Base-by-base conservation (phyloP, 1,284 basidiomycete species). In the Fomitopsis pinicola region DNA sequence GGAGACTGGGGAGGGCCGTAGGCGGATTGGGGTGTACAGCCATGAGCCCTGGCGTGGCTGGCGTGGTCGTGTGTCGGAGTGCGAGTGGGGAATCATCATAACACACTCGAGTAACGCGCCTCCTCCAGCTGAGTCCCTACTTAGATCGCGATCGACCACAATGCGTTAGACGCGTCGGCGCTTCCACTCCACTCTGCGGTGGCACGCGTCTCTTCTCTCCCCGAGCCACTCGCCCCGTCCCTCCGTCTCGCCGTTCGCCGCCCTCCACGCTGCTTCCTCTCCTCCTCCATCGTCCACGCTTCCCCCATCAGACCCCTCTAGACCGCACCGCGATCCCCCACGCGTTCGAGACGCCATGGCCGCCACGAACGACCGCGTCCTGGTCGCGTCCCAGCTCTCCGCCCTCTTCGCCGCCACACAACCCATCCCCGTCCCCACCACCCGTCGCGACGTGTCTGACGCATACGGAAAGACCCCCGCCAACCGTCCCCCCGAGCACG, bases 401-500 rank as follows among this genome's bases (percentile, higher is more conserved):
- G 82, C 86, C 3, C 75, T 91, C 46, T 85, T 81, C 66, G 77
- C 85, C 3, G 74, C 79, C 28, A 70, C 80, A 17, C 81, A 82
- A 52, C 77, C 84, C 0, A 77, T 79, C n/a, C 79, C 81, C 0
- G 75, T 87, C 57, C 76, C 82, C 17, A 89, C 89, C 12, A 75
- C 79, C 28, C 83, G 83, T 62, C 80, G 79, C 55, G 81, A 86
- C 61, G 68, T 81, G 5, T 79, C 84, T 45, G 75, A 86, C 42
- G 73, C 78, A 17, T 52, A 72, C 19, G 67, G 75, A 26, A 69
- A 78, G 8, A 72, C 74, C 55, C 78, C 82, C 59, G 76, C 80
- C 33, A 86, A 87, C 66, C 75, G 84, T 22, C 85, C 86, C 58
- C 75, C 80, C 17, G 91, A 94, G 72, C 93, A 95, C 76, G 92